phyloP scores from a whole-genome alignment of 116 monocot genomes.

The Iris pallida region DNA sequence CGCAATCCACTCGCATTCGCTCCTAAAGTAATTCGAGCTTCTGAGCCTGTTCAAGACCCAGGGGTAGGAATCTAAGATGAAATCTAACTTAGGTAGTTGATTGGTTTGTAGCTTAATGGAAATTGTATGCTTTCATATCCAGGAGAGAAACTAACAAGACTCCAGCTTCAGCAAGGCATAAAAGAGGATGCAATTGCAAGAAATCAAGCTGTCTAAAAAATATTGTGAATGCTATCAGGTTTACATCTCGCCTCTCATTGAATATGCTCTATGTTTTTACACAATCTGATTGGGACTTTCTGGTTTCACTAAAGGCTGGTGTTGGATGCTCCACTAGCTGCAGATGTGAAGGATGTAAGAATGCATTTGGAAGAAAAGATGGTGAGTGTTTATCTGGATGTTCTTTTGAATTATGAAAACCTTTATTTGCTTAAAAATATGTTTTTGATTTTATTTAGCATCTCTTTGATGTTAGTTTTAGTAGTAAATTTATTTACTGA shows the following conservation, averaged over 20 bases:
- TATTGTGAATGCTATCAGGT: conserved; percentile 99
- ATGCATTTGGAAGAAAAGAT: conserved; percentile 78
- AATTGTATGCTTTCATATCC: conserved; percentile 2
- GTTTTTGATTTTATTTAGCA: too few species aligned
- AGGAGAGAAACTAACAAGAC: conserved; percentile 82
- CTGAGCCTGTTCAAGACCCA: conserved; percentile 36
- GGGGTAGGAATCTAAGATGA: conserved; percentile 42
- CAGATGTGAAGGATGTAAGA: conserved; percentile 93
- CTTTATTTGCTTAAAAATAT: too few species aligned
- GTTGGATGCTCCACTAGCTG: conserved; percentile 86
- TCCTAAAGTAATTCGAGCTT: conserved; percentile 81
- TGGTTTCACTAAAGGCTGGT: conserved; percentile 58
- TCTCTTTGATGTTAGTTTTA: too few species aligned
- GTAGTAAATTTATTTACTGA: too few species aligned
- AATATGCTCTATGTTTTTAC: neutral
- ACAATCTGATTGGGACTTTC: conserved; percentile 16
- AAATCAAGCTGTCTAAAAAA: conserved; percentile 93
- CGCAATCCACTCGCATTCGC: conserved; percentile 99
- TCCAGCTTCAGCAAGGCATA: conserved; percentile 91
- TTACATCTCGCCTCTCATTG: conserved; percentile 15
- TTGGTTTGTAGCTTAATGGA: neutral
- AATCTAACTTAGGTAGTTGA: neutral
- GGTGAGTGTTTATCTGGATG: conserved; percentile 32
- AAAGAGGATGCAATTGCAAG: conserved; percentile 81
- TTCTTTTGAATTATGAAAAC: too few species aligned